Base-by-base conservation (phyloP, 441 rosid species). In the Theobroma grandiflorum region DNA sequence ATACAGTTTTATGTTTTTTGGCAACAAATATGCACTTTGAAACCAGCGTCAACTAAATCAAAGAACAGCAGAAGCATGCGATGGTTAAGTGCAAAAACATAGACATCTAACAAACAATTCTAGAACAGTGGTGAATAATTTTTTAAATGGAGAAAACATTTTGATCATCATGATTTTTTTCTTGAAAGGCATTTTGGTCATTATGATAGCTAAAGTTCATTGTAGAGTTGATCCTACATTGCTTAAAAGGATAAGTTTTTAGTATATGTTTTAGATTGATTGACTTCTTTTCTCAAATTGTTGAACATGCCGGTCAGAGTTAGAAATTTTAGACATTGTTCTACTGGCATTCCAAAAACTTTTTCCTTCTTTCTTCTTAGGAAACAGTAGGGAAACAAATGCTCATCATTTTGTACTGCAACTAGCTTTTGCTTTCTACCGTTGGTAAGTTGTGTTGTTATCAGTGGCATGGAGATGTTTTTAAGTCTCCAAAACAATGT, bases 151-250 rank as follows among this genome's bases (percentile, higher is more conserved):
- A 26, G 31, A 26, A 26, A 26, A 26, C 31, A 26, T 26, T 26
- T 26, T 26, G 31, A 26, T 26, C 31, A 26, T 26, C 31, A 26
- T 26, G 31, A 26, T 26, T 26, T 26, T 26, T 26, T 26, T n/a
- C n/a, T 26, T 26, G 31, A 26, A 26, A 26, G 31, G 31, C 31
- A 26, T 26, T 26, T 26, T 58, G 45, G 58, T 59, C 52, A 40
- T 37, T 53, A 14, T 20, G 58, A n/a, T 57, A 8, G 64, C 22
- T 63, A 61, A 58, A 61, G 75, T 49, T 82, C 9, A n/a, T 70
- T 31, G 22, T 49, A 15, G 59, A 70, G 8, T 49, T 70, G 14
- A 49, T 49, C 42, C 18, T 49, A 15, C 43, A 70, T 16, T 47
- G 74, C 42, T 12, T 45, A 14, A 68, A 26, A 68, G 37, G 35